These are phyloP conservation scores for Carex myosuroides DNA, from an alignment of 176 grass and related monocot genomes.

Conservation along the genomic window DNA sequence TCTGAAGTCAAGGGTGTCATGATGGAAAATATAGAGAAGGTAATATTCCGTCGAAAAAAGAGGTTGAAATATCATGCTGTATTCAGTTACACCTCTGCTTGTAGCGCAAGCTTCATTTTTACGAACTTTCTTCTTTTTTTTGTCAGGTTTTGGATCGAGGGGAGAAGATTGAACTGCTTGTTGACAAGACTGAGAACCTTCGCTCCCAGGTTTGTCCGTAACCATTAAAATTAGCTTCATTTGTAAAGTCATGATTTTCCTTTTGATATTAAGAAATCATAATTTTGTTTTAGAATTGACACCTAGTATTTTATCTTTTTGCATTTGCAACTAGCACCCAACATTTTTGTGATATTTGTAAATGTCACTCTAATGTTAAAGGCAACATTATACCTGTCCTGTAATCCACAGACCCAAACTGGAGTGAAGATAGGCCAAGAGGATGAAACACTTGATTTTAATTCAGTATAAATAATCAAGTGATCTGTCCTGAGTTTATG, in stretches of 20 bases:
- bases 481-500: neutral
- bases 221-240: neutral
- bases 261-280: neutral
- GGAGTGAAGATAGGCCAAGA: neutral
- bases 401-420: neutral
- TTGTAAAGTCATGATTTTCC: neutral
- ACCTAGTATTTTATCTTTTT: neutral
- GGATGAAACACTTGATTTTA: neutral
- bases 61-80: neutral
- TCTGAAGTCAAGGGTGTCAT: conserved; percentile 90
- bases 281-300: neutral
- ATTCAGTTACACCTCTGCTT: neutral
- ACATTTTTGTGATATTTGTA: neutral
- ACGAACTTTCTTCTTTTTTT: neutral
- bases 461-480: neutral
- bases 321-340: neutral
- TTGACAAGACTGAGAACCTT: conserved; percentile 83
- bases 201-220: conserved; percentile 49
- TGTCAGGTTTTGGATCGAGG: conserved; percentile 70
- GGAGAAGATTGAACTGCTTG: conserved; percentile 83
- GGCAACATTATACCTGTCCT: neutral
- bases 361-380: neutral
- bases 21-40: conserved; percentile 97
- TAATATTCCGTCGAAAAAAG: neutral
- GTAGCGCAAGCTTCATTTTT: neutral